Base-by-base conservation (phyloP, 352 stramenopile genomes). In the Phytophthora crassamura region DNA sequence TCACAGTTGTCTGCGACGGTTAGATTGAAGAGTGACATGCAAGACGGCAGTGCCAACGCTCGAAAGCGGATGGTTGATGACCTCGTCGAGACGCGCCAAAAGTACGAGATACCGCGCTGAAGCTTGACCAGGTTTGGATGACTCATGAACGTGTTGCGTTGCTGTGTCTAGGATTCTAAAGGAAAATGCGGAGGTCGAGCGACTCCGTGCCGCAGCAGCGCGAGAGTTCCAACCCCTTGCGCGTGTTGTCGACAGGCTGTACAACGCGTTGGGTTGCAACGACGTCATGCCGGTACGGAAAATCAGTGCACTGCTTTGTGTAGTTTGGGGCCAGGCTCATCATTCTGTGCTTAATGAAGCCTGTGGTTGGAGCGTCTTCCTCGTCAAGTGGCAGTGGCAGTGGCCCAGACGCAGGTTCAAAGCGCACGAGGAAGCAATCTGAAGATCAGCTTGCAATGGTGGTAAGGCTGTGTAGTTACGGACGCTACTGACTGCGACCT, bases 221-320 rank as follows among this genome's bases (percentile, higher is more conserved):
- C 71, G 84, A 10, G 83, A 94, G 61, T 94, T 94, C 53, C 80
- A 89, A 36, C 84, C 85, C 18, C 79, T 91, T 33, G 82, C 85
- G 6, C 77, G 85, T 8, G 72, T 86, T 10, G 85, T 94, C 18
- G 85, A 94, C 25, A 79, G 81, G 1, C 64, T 92, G 6, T 94
- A 94, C 74, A 94, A 94, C 45, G 70, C 82, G 0, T 69, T 94
- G 0, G 84, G 84, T 7, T 94, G 85, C 73, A 91, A 91, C 59
- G 83, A 92, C n/a, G 79, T 94, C 50, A 82, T 91, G 57, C 82
- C 79, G 47, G 81, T 91, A 69, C 16, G 10, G 18, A 36, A 25
- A 25, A 25, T 25, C 22, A 25, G 22, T 25, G 22, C 22, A 4
- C 22, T 34, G 10, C 46, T 39, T 45, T 16, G 14, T 18, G 42